phyloP scores from a whole-genome alignment of 1,139 yeast genomes.

The Groenewaldozyma sp. region DNA sequence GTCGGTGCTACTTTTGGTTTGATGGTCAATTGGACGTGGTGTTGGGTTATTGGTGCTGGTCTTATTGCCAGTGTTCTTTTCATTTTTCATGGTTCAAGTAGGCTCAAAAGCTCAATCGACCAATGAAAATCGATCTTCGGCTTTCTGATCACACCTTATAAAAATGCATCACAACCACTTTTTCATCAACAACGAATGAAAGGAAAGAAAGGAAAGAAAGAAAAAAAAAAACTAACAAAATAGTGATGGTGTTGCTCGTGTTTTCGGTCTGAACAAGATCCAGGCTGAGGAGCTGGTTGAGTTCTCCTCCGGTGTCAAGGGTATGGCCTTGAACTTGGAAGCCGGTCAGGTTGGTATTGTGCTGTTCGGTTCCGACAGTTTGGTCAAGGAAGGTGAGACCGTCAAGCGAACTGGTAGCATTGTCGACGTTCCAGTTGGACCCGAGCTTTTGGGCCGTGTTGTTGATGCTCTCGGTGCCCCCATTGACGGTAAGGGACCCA shows the following conservation, averaged over 20 bases:
- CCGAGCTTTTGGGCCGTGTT: slow-evolving; percentile 97
- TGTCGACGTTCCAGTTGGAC: slow-evolving; percentile 99
- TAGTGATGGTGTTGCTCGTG: slow-evolving; percentile 99
- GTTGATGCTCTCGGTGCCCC: slow-evolving; percentile 99
- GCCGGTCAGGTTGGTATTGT: slow-evolving; percentile 99
- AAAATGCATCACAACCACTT: too few species aligned
- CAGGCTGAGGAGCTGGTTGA: slow-evolving; percentile 99
- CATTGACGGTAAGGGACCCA: slow-evolving; percentile 99
- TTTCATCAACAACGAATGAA: too few species aligned
- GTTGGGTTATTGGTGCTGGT: too few species aligned
- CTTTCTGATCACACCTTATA: too few species aligned
- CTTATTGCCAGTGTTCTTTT: too few species aligned
- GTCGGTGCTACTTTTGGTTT: too few species aligned
- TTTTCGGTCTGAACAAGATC: slow-evolving; percentile 97
- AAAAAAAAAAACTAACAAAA: not conserved
- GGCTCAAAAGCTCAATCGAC: too few species aligned
- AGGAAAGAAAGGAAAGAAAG: not conserved
- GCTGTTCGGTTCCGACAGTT: slow-evolving; percentile 98
- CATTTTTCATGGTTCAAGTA: too few species aligned
- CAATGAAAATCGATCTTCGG: too few species aligned
- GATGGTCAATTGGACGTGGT: too few species aligned
- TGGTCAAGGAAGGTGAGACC: slow-evolving; percentile 98
- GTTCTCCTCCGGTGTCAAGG: slow-evolving; percentile 98
- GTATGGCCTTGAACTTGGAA: slow-evolving; percentile 99
- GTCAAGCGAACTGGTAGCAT: slow-evolving; percentile 99